Evolutionary conservation across 2,329 filamentous ascomycete species (phyloP).

Genomic region (Blastomyces percursus): DNA sequence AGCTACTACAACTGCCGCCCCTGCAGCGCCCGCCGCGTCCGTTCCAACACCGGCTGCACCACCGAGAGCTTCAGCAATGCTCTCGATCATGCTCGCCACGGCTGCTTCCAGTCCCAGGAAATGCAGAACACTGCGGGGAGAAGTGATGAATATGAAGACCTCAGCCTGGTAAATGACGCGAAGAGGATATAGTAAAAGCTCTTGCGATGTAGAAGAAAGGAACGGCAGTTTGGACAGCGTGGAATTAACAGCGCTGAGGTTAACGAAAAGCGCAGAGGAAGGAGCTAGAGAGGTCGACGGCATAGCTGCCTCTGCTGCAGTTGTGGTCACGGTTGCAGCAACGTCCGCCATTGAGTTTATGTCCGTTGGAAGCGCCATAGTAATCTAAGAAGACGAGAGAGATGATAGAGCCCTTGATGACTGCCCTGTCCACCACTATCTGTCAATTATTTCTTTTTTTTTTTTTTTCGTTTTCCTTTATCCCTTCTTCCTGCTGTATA

Average conservation of each 20-base stretch:
- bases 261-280: neutral
- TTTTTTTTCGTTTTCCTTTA: neutral
- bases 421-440: neutral
- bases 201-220: neutral
- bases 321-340: neutral
- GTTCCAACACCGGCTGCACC: neutral
- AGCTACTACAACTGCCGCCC: constrained; percentile 27
- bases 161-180: constrained; percentile 14
- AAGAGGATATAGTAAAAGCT: constrained; percentile 12
- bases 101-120: constrained; percentile 11
- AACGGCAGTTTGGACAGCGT: constrained; percentile 1
- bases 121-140: constrained; percentile 10
- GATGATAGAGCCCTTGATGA: too few relatives aligned
- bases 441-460: neutral
- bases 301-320: neutral
- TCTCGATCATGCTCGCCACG: constrained; percentile 8
- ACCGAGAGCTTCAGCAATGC: constrained; percentile 3
- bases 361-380: neutral
- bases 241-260: neutral
- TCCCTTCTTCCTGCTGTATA: neutral
- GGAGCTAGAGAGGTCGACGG: neutral
- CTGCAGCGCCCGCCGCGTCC: constrained; percentile 7
- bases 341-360: neutral
- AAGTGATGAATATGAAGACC: constrained; percentile 13
- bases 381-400: neutral